Evolutionary conservation across 83 land plant genomes (phyloP), one percentile per base, ranked within the genome.

Genomic region (Picea abies): DNA sequence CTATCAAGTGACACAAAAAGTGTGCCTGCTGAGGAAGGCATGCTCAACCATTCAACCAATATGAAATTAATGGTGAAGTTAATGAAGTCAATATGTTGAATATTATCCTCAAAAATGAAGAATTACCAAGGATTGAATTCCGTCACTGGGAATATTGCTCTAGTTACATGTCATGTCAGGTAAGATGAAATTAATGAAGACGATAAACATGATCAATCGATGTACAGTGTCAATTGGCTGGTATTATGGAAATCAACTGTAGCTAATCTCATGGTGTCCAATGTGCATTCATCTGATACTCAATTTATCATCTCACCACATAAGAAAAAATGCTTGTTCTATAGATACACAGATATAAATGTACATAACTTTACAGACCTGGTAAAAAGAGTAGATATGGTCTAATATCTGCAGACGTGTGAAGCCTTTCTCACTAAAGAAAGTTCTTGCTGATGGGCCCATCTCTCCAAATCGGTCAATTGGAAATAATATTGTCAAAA

Each of bases 381-480:
- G 98, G 85, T 97, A 97, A 81, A 95, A 97, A 52, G 88, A 39
- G 84, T 91, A 90, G 67, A 97, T 92, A 84, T 89, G 85, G 44
- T 95, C 96, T 84, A 97, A 77, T 56, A 97, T 88, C 79, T 97
- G 92, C 83, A 92, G 70, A 67, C 95, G 90, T 25, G 92, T 86
- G 69, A 97, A 97, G 35, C 99, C 99, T 39, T 83, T 89, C 66
- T 85, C 85, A 85, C 92, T 92, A 82, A 90, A 95, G 86, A 85
- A 97, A 15, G 97, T 93, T 72, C 92, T 90, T 20, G 98, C 94
- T 35, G 90, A 86, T 58, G 98, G 96, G 25, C 99, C 99, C 88
- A 97, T 79, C 87, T 97, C 99, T 68, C 89, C 87, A 86, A 94
- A 97, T 41, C 99, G 94, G 32, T 97, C 99, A 60, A 94, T 65